phyloP scores from a whole-genome alignment of 2,329 filamentous ascomycete species.

The Chlorencoelia australis region DNA sequence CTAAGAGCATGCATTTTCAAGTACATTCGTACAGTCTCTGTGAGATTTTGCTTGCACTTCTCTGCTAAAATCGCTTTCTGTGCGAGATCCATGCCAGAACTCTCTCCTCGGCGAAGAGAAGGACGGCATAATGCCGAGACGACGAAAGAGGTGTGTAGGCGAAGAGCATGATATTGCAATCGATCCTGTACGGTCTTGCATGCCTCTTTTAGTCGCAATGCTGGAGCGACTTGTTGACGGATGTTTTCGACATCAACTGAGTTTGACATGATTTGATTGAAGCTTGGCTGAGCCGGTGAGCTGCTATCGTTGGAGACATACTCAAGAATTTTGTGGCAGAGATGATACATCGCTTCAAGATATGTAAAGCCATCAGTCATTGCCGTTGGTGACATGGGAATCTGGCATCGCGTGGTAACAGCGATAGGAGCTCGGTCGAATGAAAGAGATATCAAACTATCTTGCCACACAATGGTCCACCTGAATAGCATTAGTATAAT shows the following conservation, averaged over 20 bases:
- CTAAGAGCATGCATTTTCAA: constrained; percentile 59
- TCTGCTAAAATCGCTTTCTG: constrained; percentile 47
- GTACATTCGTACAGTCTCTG: constrained; percentile 59
- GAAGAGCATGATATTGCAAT: constrained; percentile 52
- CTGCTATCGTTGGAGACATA: constrained; percentile 24
- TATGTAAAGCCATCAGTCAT: constrained; percentile 44
- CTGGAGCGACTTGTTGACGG: constrained; percentile 38
- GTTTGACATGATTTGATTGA: constrained; percentile 44
- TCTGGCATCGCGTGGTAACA: constrained; percentile 32
- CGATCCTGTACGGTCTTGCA: constrained; percentile 54
- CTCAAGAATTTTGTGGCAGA: constrained; percentile 49
- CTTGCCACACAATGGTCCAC: constrained; percentile 57
- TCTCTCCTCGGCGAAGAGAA: constrained; percentile 42
- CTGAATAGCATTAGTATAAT: constrained; percentile 23
- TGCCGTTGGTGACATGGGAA: constrained; percentile 43
- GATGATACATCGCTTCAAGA: constrained; percentile 54
- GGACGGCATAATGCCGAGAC: constrained; percentile 56
- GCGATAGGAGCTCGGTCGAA: constrained; percentile 59
- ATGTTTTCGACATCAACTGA: constrained; percentile 37
- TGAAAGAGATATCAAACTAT: constrained; percentile 54
- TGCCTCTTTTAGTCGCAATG: constrained; percentile 47
- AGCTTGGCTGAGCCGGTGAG: constrained; percentile 16
- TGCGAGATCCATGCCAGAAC: constrained; percentile 35
- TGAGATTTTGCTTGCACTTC: constrained; percentile 51
- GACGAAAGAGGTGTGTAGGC: constrained; percentile 55